Evolutionary conservation across 1,139 yeast genomes (phyloP).

Genomic region (Diutina ranongensis): DNA sequence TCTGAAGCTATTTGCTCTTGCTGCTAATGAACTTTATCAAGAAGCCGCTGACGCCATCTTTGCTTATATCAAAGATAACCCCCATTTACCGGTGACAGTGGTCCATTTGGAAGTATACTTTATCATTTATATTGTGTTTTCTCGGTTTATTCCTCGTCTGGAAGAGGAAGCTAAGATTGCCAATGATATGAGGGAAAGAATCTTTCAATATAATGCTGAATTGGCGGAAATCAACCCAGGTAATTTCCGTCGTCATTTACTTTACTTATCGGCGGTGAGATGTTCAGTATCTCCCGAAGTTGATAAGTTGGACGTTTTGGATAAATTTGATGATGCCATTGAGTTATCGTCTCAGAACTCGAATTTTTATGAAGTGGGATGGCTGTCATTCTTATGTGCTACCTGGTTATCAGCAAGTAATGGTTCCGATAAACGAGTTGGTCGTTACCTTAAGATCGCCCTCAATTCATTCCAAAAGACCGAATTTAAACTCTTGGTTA

Average conservation of each 20-base stretch:
- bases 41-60: slow-evolving; percentile 16
- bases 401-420: slow-evolving; percentile 28
- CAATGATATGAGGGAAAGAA: slow-evolving; percentile 8
- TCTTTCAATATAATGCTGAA: slow-evolving; percentile 15
- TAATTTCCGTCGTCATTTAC: slow-evolving; percentile 24
- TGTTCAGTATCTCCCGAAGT: slow-evolving; percentile 10
- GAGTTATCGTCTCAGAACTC: slow-evolving; percentile 22
- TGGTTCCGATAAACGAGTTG: slow-evolving; percentile 11
- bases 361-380: slow-evolving; percentile 29
- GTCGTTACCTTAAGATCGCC: not conserved
- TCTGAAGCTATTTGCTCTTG: not conserved
- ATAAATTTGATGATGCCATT: slow-evolving; percentile 36
- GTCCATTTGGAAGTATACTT: slow-evolving; percentile 17
- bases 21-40: slow-evolving; percentile 12
- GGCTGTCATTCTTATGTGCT: slow-evolving; percentile 35
- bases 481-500: not conserved
- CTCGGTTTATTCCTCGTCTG: slow-evolving; percentile 9
- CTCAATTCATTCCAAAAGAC: not conserved
- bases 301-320: slow-evolving; percentile 24
- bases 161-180: slow-evolving; percentile 9
- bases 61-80: slow-evolving; percentile 9
- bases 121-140: slow-evolving; percentile 11
- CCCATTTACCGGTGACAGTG: slow-evolving; percentile 16
- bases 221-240: slow-evolving; percentile 27
- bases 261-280: slow-evolving; percentile 24